phyloP scores from a whole-genome alignment of 257 asterid genomes.

The Leptodermis oblonga region DNA sequence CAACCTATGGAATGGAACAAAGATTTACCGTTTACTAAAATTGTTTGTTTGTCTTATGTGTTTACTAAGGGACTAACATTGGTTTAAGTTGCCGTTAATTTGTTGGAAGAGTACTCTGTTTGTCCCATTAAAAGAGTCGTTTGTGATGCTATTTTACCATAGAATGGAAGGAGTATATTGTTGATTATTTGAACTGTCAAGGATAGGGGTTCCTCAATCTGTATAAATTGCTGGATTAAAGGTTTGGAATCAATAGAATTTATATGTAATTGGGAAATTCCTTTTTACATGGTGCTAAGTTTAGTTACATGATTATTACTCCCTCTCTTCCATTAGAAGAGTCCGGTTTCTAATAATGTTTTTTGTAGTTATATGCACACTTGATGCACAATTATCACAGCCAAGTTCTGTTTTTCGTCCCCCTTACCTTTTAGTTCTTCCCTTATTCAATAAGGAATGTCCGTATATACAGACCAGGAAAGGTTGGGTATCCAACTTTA shows the following conservation, averaged over 20 bases:
- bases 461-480: background rate
- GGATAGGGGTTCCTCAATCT: background rate
- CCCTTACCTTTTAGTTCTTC: background rate
- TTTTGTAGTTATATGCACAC: background rate
- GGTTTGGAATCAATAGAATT: background rate
- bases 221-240: background rate
- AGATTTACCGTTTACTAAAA: background rate
- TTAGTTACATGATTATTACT: background rate
- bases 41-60: conserved; percentile 5
- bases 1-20: background rate
- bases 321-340: too few relatives aligned
- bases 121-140: too few relatives aligned
- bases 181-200: background rate
- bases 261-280: background rate
- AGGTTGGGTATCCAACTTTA: background rate
- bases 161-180: too few relatives aligned
- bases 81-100: conserved; percentile 1
- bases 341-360: background rate
- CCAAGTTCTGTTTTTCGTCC: background rate
- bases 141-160: too few relatives aligned
- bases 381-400: background rate
- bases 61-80: background rate
- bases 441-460: background rate
- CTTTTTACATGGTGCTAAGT: background rate
- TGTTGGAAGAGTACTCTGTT: too few relatives aligned